These are phyloP conservation scores for Chlamydomonas urium DNA, from an alignment of 139 green algal genomes.

Conservation along the genomic window DNA sequence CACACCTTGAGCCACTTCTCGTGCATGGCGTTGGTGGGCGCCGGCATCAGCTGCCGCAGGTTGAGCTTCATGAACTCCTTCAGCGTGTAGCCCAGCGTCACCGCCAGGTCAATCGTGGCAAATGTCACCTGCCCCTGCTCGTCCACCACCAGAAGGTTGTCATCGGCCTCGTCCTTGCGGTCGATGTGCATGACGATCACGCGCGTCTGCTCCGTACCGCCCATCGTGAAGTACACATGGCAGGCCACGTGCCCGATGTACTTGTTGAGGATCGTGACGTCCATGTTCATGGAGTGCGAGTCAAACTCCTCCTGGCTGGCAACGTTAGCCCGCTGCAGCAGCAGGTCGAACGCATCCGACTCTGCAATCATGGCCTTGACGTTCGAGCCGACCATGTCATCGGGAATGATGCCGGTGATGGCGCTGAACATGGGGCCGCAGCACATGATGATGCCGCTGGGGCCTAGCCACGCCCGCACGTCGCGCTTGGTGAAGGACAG, in stretches of 20 bases:
- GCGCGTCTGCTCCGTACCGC: conserved; percentile 22
- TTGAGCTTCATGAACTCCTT: conserved; percentile 21
- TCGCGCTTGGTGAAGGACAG: not conserved
- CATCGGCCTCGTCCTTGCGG: conserved; percentile 13
- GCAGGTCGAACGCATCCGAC: conserved; percentile 5
- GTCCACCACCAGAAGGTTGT: conserved; percentile 32
- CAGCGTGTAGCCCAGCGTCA: conserved; percentile 21
- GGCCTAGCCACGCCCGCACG: conserved; percentile 1
- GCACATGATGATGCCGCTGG: conserved; percentile 18
- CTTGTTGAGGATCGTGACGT: not conserved
- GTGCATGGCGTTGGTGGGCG: conserved; percentile 39
- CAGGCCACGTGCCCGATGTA: not conserved
- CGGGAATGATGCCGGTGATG: conserved; percentile 10
- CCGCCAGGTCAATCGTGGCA: conserved; percentile 9
- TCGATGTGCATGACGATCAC: conserved; percentile 23
- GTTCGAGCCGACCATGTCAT: conserved; percentile 3
- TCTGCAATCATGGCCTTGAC: not conserved
- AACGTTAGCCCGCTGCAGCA: conserved; percentile 15
- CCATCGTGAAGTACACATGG: not conserved
- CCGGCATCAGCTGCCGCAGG: conserved; percentile 29
- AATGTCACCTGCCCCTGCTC: conserved; percentile 17
- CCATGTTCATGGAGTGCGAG: not conserved
- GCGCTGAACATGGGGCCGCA: conserved; percentile 15
- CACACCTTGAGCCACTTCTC: conserved; percentile 37
- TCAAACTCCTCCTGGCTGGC: not conserved